These are phyloP conservation scores for Brassica cretica DNA, from an alignment of 345 rosid species.

Conservation along the genomic window DNA sequence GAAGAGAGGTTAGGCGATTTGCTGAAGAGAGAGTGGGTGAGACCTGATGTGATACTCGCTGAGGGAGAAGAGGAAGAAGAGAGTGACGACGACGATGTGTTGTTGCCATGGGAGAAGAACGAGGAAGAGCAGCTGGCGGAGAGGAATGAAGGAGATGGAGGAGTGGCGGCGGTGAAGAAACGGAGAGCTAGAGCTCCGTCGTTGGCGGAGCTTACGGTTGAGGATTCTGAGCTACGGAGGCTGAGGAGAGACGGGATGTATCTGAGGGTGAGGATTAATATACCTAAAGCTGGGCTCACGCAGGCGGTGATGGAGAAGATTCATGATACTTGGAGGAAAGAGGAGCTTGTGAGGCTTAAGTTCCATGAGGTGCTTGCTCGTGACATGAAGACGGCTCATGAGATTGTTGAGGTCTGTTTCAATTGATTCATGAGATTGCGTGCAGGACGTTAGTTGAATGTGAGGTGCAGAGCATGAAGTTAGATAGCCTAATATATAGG, in stretches of 20 bases:
- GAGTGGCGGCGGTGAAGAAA: slow-evolving; percentile 36
- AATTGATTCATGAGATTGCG: not conserved
- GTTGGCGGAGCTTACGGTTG: slow-evolving; percentile 89
- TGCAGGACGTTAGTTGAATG: not conserved
- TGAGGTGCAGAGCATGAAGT: slow-evolving; percentile 1
- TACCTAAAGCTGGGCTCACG: slow-evolving; percentile 91
- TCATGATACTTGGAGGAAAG: slow-evolving; percentile 93
- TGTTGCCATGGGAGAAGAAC: slow-evolving; percentile 67
- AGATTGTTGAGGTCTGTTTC: slow-evolving; percentile 80
- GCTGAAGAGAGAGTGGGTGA: slow-evolving; percentile 80
- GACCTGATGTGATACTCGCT: slow-evolving; percentile 69
- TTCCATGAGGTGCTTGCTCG: slow-evolving; percentile 88
- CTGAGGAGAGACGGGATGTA: slow-evolving; percentile 76
- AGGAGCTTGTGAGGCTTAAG: slow-evolving; percentile 89
- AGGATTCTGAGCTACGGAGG: slow-evolving; percentile 82
- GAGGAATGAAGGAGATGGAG: slow-evolving; percentile 31
- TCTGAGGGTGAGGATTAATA: slow-evolving; percentile 74
- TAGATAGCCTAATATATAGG: not conserved
- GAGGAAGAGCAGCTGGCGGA: slow-evolving; percentile 45
- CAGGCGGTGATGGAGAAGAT: slow-evolving; percentile 79
- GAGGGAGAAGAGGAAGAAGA: slow-evolving; percentile 50
- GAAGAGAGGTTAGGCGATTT: slow-evolving; percentile 81
- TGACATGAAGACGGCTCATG: slow-evolving; percentile 95
- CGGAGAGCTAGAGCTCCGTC: slow-evolving; percentile 68
- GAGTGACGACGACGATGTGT: slow-evolving; percentile 40